These are phyloP conservation scores for Magnolia sinica DNA, from an alignment of 164 flowering plant species.

Conservation along the genomic window DNA sequence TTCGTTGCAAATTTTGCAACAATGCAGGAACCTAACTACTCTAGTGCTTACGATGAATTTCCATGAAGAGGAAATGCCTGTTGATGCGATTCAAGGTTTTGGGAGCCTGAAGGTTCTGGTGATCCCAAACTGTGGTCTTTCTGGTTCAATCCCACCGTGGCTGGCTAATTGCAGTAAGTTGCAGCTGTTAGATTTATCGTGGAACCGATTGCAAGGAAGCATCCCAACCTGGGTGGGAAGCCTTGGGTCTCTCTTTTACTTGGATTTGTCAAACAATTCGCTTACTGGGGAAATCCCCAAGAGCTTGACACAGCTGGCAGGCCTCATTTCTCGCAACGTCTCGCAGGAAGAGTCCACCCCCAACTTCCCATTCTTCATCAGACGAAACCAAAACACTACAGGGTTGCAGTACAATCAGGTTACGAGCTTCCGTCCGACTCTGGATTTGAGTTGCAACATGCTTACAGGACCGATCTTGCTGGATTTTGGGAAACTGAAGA, in stretches of 20 bases:
- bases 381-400: constrained; percentile 1
- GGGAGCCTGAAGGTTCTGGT: constrained; percentile 47
- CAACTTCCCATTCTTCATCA: constrained; percentile 11
- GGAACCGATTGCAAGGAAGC: constrained; percentile 62
- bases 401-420: constrained; percentile 15
- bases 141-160: constrained; percentile 68
- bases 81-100: constrained; percentile 43
- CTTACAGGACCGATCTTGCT: constrained; percentile 18
- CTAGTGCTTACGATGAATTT: constrained; percentile 70
- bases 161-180: constrained; percentile 43
- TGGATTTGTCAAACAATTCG: constrained; percentile 29
- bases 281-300: constrained; percentile 21
- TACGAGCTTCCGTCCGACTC: constrained; percentile 17
- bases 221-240: constrained; percentile 34
- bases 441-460: constrained; percentile 18
- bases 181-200: constrained; percentile 73
- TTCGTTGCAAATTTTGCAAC: constrained; percentile 50
- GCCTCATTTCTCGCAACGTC: constrained; percentile 10
- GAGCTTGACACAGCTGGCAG: constrained; percentile 19
- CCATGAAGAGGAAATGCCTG: constrained; percentile 53
- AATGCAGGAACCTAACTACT: constrained; percentile 60
- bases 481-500: constrained; percentile 22
- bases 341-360: neutral
- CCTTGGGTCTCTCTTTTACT: constrained; percentile 23
- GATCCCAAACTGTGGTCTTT: constrained; percentile 59